Conservation (phyloP, 768 basidiomycete genomes). For the Podaxis sp. region DNA sequence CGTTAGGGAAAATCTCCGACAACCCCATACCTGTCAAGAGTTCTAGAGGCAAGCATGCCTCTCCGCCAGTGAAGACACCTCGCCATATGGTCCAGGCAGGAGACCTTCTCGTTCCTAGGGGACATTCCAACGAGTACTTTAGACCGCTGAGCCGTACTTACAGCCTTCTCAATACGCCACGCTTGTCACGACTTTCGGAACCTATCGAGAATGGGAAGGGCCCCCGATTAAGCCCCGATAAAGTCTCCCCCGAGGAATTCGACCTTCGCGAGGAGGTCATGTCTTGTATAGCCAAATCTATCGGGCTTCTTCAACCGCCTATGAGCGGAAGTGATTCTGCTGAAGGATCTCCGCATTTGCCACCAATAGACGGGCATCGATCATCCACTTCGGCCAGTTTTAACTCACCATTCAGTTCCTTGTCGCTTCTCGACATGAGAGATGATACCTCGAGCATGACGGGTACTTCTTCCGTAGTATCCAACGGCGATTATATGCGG, state of each 20-base stretch:
- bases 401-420: slow-evolving; percentile 67
- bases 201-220: slow-evolving; percentile 26
- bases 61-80: slow-evolving; percentile 27
- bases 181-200: slow-evolving; percentile 30
- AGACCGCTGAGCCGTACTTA: slow-evolving; percentile 45
- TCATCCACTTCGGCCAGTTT: slow-evolving; percentile 37
- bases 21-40: slow-evolving; percentile 20
- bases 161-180: slow-evolving; percentile 51
- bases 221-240: slow-evolving; percentile 17
- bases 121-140: slow-evolving; percentile 43
- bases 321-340: slow-evolving; percentile 64
- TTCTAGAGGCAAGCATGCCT: not conserved
- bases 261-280: slow-evolving; percentile 96
- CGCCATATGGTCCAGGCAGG: slow-evolving; percentile 72
- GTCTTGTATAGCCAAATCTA: slow-evolving; percentile 96
- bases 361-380: slow-evolving; percentile 40
- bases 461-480: slow-evolving; percentile 50
- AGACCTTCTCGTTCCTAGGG: slow-evolving; percentile 65
- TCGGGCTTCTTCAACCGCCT: slow-evolving; percentile 88
- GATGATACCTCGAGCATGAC: slow-evolving; percentile 72
- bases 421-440: slow-evolving; percentile 68
- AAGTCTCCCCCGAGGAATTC: slow-evolving; percentile 62
- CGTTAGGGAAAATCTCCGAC: slow-evolving; percentile 25
- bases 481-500: slow-evolving; percentile 59
- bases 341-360: slow-evolving; percentile 64